Base-by-base conservation (phyloP, 108 stramenopile genomes). In the Cyclotella sp. region DNA sequence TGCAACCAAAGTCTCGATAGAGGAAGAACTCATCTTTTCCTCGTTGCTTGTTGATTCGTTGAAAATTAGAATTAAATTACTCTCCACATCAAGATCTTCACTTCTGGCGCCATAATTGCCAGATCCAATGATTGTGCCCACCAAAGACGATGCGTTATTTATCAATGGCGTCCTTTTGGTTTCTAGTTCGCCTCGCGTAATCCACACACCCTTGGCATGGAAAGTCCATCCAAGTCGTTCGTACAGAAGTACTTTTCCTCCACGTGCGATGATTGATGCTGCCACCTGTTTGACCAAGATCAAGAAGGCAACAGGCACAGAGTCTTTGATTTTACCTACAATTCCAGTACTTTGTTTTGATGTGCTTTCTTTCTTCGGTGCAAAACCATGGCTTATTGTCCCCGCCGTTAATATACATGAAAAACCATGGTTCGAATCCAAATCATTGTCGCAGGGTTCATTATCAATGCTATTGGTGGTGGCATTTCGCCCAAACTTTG, bases 151-250 rank as follows among this genome's bases (percentile, higher is more conserved):
- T 26, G 73, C 42, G 29, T 75, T 67, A 5, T 53, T 0, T 41
- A 76, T 82, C 4, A 68, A n/a, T 24, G 24, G 57, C 13, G 14
- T 61, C 39, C 5, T 42, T 19, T 12, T 14, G 1, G 0, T 58
- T 15, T 41, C 9, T 24, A 65, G 49, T 43, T 65, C 40, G 6
- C 59, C 30, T 11, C 15, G 15, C 18, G 82, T 79, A 41, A 94
- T 60, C 94, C 94, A 95, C 24, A 95, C 54, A 16, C 91, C 94
- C 79, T 95, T 95, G 47, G 94, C 90, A 76, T 95, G 94, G 81
- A 93, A 95, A 28, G 94, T 93, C 94, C 94, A 95, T 21, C 81
- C 84, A 45, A 27, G 62, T 24, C 91, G 77, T 72, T 95, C 84
- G 66, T 86, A 95, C 46, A 85, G 85, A n/a, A 81, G 86, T 11